Evolutionary conservation across 2,329 filamentous ascomycete species (phyloP).

Genomic region (Escovopsis sp.): DNA sequence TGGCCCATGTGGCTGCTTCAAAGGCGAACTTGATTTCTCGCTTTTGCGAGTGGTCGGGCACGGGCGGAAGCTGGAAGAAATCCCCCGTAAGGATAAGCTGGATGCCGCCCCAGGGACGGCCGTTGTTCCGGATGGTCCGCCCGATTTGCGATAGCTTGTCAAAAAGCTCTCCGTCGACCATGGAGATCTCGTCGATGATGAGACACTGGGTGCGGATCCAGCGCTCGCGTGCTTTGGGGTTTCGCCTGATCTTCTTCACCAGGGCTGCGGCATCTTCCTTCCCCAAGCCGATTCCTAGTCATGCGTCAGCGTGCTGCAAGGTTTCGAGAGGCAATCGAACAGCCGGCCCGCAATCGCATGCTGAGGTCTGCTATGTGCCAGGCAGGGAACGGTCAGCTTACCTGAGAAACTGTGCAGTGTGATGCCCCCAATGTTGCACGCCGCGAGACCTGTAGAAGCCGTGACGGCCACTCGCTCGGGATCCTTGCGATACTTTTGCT

Average conservation of each 20-base stretch:
- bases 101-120: conserved; percentile 85
- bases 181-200: conserved; percentile 89
- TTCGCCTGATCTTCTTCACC: conserved; percentile 80
- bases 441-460: conserved; percentile 86
- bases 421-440: conserved; percentile 91
- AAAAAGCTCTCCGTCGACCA: conserved; percentile 95
- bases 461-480: conserved; percentile 82
- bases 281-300: conserved; percentile 60
- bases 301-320: neutral
- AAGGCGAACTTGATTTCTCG: conserved; percentile 76
- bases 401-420: conserved; percentile 93
- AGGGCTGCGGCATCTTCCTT: conserved; percentile 72
- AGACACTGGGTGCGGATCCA: conserved; percentile 83
- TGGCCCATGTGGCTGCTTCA: conserved; percentile 80
- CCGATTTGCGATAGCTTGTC: conserved; percentile 90
- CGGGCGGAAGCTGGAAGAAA: conserved; percentile 93
- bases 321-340: neutral
- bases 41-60: conserved; percentile 57
- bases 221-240: conserved; percentile 71
- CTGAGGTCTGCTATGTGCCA: too few species aligned
- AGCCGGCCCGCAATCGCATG: neutral
- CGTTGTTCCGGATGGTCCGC: conserved; percentile 73
- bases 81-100: conserved; percentile 92
- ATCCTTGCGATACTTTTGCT: conserved; percentile 59
- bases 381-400: too few species aligned